These are phyloP conservation scores for Sambucus nigra DNA, from an alignment of 129 eudicot genomes.

Conservation along the genomic window DNA sequence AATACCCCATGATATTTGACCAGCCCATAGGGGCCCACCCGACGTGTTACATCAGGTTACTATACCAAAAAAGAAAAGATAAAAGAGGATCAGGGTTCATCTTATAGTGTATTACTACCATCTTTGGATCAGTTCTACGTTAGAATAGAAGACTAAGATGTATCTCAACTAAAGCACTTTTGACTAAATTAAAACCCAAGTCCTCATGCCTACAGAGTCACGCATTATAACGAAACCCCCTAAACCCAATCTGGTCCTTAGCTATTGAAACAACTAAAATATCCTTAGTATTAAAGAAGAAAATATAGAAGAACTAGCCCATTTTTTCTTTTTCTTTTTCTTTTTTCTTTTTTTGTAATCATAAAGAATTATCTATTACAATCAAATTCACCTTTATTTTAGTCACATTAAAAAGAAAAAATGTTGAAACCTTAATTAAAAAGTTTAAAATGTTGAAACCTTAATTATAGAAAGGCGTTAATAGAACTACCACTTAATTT, in stretches of 20 bases:
- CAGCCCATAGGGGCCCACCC: too few relatives aligned
- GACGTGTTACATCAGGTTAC: too few relatives aligned
- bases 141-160: too few relatives aligned
- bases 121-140: too few relatives aligned
- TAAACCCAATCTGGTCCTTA: not conserved
- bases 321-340: too few relatives aligned
- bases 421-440: not conserved
- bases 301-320: not conserved
- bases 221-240: not conserved
- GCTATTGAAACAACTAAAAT: not conserved
- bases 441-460: not conserved
- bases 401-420: not conserved
- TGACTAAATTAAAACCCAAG: too few relatives aligned
- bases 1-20: too few relatives aligned
- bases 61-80: too few relatives aligned
- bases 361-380: not conserved
- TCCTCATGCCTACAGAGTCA: too few relatives aligned
- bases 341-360: not conserved
- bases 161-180: too few relatives aligned
- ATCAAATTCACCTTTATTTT: not conserved
- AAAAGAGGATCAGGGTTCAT: too few relatives aligned
- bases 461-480: not conserved
- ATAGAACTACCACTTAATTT: not conserved
- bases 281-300: not conserved
- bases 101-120: too few relatives aligned